phyloP scores from a whole-genome alignment of 2,329 filamentous ascomycete genomes.

The Cercospora sojina region DNA sequence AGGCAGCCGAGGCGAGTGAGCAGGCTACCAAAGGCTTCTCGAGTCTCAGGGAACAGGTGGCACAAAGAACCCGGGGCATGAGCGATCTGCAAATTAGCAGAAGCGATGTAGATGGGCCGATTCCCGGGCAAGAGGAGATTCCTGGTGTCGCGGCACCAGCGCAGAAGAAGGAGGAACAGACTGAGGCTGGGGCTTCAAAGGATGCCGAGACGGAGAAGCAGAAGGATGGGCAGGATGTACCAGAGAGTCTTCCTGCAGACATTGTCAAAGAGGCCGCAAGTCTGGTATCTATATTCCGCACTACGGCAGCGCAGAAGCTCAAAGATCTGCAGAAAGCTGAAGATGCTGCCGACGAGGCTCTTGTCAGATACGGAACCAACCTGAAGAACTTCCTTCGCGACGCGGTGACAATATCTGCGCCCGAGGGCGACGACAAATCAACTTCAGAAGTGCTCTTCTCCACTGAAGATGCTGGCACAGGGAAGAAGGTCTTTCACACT shows the following conservation, averaged over 20 bases:
- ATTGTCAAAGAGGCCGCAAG: slow-evolving; percentile 58
- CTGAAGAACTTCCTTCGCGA: slow-evolving; percentile 87
- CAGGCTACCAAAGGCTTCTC: slow-evolving; percentile 81
- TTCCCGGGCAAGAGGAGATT: slow-evolving; percentile 36
- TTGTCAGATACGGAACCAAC: slow-evolving; percentile 86
- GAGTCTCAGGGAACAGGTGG: slow-evolving; percentile 55
- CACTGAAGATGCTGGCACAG: slow-evolving; percentile 79
- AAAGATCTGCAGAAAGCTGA: slow-evolving; percentile 90
- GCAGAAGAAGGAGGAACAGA: slow-evolving; percentile 7
- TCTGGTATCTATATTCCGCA: slow-evolving; percentile 69
- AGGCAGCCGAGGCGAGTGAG: slow-evolving; percentile 65
- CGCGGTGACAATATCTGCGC: slow-evolving; percentile 82
- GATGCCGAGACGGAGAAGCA: slow-evolving; percentile 5
- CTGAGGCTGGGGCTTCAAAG: slow-evolving; percentile 8
- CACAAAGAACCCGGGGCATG: slow-evolving; percentile 32
- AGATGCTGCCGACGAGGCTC: slow-evolving; percentile 92
- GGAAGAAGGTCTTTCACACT: slow-evolving; percentile 90
- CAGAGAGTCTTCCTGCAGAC: slow-evolving; percentile 50
- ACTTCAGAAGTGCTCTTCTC: slow-evolving; percentile 74
- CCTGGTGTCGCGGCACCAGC: slow-evolving; percentile 12
- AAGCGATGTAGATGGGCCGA: slow-evolving; percentile 24
- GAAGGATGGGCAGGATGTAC: slow-evolving; percentile 30
- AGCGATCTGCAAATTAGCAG: slow-evolving; percentile 19
- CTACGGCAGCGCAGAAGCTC: slow-evolving; percentile 53
- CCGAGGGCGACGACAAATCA: slow-evolving; percentile 49